phyloP scores from a whole-genome alignment of 805 yeast genomes.

The Ogataea pini region DNA sequence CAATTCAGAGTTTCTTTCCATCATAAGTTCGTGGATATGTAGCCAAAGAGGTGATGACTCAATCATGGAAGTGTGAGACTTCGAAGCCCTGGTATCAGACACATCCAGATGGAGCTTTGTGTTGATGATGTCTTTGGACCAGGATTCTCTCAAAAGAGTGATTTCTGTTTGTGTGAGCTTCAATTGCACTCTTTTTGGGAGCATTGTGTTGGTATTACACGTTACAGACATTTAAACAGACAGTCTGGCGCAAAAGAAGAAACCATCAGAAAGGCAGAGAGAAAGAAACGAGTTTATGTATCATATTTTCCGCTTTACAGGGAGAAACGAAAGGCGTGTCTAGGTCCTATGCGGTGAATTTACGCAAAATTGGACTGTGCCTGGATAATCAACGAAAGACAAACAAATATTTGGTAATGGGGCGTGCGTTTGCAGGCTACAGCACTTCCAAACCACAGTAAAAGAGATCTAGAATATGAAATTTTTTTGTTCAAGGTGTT shows the following conservation, averaged over 20 bases:
- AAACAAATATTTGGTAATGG: too few relatives aligned
- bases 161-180: conserved; percentile 18
- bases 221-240: not conserved
- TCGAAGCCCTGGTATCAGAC: conserved; percentile 3
- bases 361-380: not conserved
- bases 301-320: not conserved
- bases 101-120: conserved; percentile 7
- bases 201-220: not conserved
- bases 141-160: conserved; percentile 14
- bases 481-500: not conserved
- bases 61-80: conserved; percentile 34
- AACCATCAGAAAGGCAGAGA: not conserved
- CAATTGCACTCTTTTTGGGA: conserved; percentile 4
- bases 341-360: not conserved
- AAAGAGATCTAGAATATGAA: not conserved
- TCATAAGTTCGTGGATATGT: conserved; percentile 64
- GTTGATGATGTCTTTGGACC: conserved; percentile 14
- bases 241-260: not conserved
- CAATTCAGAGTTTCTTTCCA: conserved; percentile 54
- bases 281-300: not conserved
- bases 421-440: not conserved
- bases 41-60: conserved; percentile 62
- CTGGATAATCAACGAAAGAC: too few relatives aligned
- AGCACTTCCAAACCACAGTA: not conserved
- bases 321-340: not conserved